Conservation (phyloP, 202 grass and related monocot species). For the Setaria viridis region DNA sequence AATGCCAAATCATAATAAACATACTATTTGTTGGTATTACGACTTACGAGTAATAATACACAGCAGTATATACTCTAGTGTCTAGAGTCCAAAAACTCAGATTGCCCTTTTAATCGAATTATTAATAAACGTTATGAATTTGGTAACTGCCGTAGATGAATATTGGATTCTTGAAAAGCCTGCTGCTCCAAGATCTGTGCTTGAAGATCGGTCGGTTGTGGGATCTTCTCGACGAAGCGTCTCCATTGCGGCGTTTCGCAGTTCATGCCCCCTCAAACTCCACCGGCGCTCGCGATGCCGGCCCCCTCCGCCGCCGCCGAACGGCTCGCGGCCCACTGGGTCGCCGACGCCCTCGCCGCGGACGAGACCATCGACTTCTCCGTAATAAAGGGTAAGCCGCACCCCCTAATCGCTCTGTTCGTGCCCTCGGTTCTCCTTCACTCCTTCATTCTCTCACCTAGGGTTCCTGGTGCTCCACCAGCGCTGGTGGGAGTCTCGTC, state of each 20-base stretch:
- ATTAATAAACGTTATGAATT: background rate
- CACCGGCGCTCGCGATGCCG: background rate
- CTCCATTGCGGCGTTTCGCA: background rate
- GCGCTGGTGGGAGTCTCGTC: constrained; percentile 33
- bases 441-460: constrained; percentile 20
- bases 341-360: constrained; percentile 37
- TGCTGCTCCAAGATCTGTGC: background rate
- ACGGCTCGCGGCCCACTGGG: constrained; percentile 39
- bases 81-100: too few species aligned
- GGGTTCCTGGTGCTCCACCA: constrained; percentile 39
- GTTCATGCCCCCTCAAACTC: background rate
- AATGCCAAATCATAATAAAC: too few species aligned
- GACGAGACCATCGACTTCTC: constrained; percentile 43
- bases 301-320: constrained; percentile 5
- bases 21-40: too few species aligned
- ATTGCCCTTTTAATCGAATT: too few species aligned
- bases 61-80: too few species aligned
- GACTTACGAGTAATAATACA: too few species aligned
- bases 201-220: background rate
- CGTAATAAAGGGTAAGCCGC: constrained; percentile 25
- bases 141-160: background rate
- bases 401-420: background rate
- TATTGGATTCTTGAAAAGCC: background rate
- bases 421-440: background rate
- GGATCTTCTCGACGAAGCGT: background rate